phyloP scores from a whole-genome alignment of 805 yeast genomes.

The Wickerhamiella sergipiensis region DNA sequence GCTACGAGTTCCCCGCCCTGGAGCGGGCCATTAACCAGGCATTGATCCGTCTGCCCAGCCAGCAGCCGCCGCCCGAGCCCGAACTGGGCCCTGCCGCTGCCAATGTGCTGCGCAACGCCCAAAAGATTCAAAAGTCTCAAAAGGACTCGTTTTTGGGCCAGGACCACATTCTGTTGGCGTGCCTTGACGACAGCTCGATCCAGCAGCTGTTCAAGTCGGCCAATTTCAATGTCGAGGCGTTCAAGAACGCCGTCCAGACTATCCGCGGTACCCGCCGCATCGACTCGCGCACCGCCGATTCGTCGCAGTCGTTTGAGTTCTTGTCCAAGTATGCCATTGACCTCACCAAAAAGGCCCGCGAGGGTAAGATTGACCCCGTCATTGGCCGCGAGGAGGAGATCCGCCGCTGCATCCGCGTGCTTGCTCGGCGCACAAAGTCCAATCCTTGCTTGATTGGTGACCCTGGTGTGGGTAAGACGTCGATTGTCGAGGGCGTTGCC shows the following conservation, averaged over 20 bases:
- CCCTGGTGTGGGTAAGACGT: conserved; percentile 98
- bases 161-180: conserved; percentile 79
- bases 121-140: conserved; percentile 68
- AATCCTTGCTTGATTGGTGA: conserved; percentile 96
- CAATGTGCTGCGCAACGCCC: conserved; percentile 58
- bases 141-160: conserved; percentile 88
- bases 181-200: conserved; percentile 64
- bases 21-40: conserved; percentile 70
- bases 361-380: conserved; percentile 94
- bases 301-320: conserved; percentile 73
- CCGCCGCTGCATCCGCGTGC: conserved; percentile 82
- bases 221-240: conserved; percentile 49
- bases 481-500: conserved; percentile 97
- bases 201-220: conserved; percentile 56
- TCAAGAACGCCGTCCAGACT: conserved; percentile 64
- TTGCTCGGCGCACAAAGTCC: conserved; percentile 94
- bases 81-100: conserved; percentile 66
- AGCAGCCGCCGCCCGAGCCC: conserved; percentile 74
- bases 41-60: conserved; percentile 75
- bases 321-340: conserved; percentile 83
- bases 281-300: conserved; percentile 88
- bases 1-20: conserved; percentile 74
- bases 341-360: conserved; percentile 82
- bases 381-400: conserved; percentile 98
- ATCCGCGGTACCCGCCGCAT: conserved; percentile 85